phyloP scores from a whole-genome alignment of 257 asterid species.

The Thymus mandschuricus region DNA sequence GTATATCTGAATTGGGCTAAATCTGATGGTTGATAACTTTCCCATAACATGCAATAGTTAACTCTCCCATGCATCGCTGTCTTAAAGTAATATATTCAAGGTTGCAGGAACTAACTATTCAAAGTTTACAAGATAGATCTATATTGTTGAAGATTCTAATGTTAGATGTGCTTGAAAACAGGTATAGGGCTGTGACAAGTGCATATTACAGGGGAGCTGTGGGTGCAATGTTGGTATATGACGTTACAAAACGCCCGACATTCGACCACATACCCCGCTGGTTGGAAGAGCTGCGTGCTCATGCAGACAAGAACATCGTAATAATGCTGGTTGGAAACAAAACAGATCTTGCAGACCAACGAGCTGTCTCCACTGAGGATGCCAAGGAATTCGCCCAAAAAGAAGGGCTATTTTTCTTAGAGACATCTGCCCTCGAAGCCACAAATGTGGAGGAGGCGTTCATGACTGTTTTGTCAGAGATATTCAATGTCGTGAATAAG shows the following conservation, averaged over 20 bases:
- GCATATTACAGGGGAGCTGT: conserved; percentile 87
- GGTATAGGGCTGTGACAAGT: conserved; percentile 85
- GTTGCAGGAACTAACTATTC: neutral
- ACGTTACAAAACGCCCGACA: conserved; percentile 68
- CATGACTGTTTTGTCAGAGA: conserved; percentile 63
- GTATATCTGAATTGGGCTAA: neutral
- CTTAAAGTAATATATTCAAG: neutral
- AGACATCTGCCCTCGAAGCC: conserved; percentile 73
- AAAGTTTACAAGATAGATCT: neutral
- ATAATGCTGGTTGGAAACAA: conserved; percentile 76
- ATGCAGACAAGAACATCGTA: conserved; percentile 72
- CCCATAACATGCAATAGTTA: neutral
- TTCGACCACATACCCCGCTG: conserved; percentile 88
- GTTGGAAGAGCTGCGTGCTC: conserved; percentile 59
- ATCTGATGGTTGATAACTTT: conserved; percentile 2
- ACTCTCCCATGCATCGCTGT: neutral
- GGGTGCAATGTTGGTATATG: conserved; percentile 81
- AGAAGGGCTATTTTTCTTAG: conserved; percentile 74
- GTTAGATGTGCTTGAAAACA: conserved; percentile 31
- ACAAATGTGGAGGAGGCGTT: conserved; percentile 75
- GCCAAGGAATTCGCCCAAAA: conserved; percentile 76
- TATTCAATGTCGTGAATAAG: conserved; percentile 66
- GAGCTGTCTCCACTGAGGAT: conserved; percentile 72
- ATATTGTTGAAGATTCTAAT: neutral
- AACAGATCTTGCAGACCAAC: conserved; percentile 69